Evolutionary conservation across 352 stramenopile species (phyloP).

Genomic region (Pythium periplocum): DNA sequence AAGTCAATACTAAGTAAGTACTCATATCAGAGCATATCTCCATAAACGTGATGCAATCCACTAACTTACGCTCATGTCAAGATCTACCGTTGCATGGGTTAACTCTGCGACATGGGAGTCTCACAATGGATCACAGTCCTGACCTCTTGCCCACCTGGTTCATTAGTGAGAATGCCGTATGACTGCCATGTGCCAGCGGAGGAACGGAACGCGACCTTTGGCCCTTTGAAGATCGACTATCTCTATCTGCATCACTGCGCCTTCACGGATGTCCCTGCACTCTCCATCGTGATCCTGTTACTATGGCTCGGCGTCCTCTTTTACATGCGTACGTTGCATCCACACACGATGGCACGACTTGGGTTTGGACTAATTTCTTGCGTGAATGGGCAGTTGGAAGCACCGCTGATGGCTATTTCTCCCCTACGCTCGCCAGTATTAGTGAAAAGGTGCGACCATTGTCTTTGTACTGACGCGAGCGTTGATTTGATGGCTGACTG

Average conservation of each 20-base stretch:
- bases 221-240: constrained; percentile 75
- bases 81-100: too few species aligned
- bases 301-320: constrained; percentile 77
- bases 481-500: constrained; percentile 3
- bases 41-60: too few species aligned
- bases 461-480: not conserved
- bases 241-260: constrained; percentile 73
- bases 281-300: constrained; percentile 49
- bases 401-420: constrained; percentile 98
- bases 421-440: constrained; percentile 93
- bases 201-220: constrained; percentile 50
- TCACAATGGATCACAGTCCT: too few species aligned
- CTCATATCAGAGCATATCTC: too few species aligned
- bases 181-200: constrained; percentile 20
- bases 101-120: too few species aligned
- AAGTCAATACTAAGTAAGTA: too few species aligned
- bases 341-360: not conserved
- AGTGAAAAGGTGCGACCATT: constrained; percentile 73
- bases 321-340: constrained; percentile 65
- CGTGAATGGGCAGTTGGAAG: constrained; percentile 75
- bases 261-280: constrained; percentile 31
- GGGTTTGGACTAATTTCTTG: not conserved
- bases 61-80: too few species aligned
- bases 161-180: not conserved
- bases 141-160: too few species aligned